These are phyloP conservation scores for Penicillium longicatenatum DNA, from an alignment of 495 filamentous ascomycete species.

Conservation along the genomic window DNA sequence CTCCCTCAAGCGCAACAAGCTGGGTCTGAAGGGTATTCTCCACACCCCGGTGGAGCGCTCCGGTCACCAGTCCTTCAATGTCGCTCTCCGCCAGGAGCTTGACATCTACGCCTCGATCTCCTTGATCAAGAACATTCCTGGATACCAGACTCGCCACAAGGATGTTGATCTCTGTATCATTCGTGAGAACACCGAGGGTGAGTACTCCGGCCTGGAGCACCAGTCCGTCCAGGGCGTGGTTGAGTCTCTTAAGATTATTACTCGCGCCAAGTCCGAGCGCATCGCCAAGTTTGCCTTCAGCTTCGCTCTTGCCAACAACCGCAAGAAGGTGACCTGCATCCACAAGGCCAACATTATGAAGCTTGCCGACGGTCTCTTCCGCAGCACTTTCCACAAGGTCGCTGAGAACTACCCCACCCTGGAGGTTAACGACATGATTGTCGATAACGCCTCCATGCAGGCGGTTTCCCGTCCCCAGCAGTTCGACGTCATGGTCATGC, in stretches of 20 bases:
- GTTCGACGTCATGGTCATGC: conserved; percentile 99
- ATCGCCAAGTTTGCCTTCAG: conserved; percentile 98
- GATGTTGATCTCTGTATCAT: conserved; percentile 98
- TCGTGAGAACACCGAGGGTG: conserved; percentile 99
- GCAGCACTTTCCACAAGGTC: conserved; percentile 90
- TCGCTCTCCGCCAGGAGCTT: conserved; percentile 96
- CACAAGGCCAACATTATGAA: conserved; percentile 99
- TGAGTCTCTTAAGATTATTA: conserved; percentile 99
- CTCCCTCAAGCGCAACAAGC: conserved; percentile 95
- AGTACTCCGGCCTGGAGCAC: conserved; percentile 98
- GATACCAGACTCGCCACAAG: conserved; percentile 95
- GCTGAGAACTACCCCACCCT: conserved; percentile 91
- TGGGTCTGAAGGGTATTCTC: conserved; percentile 94
- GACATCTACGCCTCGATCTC: conserved; percentile 99
- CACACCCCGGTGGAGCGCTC: conserved; percentile 96
- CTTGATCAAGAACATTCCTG: conserved; percentile 98
- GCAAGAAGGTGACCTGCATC: conserved; percentile 98
- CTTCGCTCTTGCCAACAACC: conserved; percentile 96
- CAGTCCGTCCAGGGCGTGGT: conserved; percentile 96
- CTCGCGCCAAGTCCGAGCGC: conserved; percentile 95
- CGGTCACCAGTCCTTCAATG: conserved; percentile 99
- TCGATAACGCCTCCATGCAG: conserved; percentile 99
- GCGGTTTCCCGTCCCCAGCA: conserved; percentile 94
- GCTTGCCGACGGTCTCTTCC: conserved; percentile 96
- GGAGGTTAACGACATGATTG: conserved; percentile 97